Conservation (phyloP, 495 filamentous ascomycete genomes). For the Xylaria curta region DNA sequence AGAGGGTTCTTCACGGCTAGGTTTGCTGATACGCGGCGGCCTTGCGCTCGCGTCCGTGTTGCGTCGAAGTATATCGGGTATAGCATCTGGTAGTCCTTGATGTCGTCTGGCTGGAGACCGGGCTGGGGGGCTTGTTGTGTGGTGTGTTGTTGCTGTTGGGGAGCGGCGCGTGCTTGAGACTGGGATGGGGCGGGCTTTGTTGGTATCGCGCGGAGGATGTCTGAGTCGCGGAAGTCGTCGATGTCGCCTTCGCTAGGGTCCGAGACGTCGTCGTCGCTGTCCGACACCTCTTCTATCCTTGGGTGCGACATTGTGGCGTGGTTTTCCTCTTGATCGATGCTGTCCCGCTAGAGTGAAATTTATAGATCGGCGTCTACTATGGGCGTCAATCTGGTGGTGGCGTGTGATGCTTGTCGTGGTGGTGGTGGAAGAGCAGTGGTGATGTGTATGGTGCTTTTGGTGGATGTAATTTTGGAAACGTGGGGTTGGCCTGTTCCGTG, state of each 20-base stretch:
- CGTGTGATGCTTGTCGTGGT: background rate
- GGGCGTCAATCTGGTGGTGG: background rate
- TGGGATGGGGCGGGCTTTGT: conserved; percentile 30
- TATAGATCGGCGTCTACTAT: background rate
- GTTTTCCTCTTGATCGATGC: background rate
- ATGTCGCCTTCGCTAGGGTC: conserved; percentile 77
- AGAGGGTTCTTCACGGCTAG: conserved; percentile 85
- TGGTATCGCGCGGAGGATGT: conserved; percentile 48
- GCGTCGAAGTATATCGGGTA: conserved; percentile 96
- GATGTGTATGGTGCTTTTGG: background rate
- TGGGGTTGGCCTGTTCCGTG: conserved; percentile 10
- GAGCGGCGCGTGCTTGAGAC: conserved; percentile 9
- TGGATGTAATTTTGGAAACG: conserved; percentile 18
- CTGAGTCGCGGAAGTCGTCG: conserved; percentile 58
- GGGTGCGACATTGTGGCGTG: conserved; percentile 76
- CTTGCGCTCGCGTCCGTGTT: conserved; percentile 73
- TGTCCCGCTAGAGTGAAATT: background rate
- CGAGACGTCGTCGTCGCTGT: conserved; percentile 74
- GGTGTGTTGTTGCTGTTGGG: conserved; percentile 48
- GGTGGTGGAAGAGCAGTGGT: background rate
- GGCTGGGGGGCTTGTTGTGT: conserved; percentile 33
- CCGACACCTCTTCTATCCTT: conserved; percentile 86
- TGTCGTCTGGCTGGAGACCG: conserved; percentile 51
- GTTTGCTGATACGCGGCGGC: conserved; percentile 73
- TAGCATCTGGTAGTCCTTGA: conserved; percentile 77